Evolutionary conservation across 129 eudicot species (phyloP).

Genomic region (sunflower (Helianthus annuus)): DNA sequence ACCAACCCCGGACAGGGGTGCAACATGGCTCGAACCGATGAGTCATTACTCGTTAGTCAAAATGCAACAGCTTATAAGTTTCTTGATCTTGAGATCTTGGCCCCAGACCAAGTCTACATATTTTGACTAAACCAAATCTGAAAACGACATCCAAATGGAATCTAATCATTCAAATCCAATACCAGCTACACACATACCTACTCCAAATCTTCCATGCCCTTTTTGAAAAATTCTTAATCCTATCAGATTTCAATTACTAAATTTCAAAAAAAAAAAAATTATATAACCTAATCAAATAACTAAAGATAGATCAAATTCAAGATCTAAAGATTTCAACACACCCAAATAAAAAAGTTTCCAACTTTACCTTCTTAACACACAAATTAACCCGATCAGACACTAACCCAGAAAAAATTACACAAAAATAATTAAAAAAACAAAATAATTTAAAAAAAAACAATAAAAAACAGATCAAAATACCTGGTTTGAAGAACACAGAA

Average conservation of each 20-base stretch:
- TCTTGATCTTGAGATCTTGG: constrained; percentile 10
- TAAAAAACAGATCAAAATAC: constrained; percentile 31
- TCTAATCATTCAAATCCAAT: constrained; percentile 20
- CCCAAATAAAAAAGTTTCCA: constrained; percentile 21
- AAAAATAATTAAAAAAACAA: background rate
- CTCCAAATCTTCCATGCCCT: constrained; percentile 30
- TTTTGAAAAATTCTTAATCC: background rate
- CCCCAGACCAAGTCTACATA: constrained; percentile 30
- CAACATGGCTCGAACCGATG: constrained; percentile 31
- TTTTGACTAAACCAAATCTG: constrained; percentile 27
- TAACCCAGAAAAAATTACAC: background rate
- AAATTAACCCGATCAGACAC: background rate
- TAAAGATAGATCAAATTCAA: constrained; percentile 5
- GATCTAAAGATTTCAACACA: constrained; percentile 25
- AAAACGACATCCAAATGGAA: constrained; percentile 31
- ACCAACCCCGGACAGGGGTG: background rate
- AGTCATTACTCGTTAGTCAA: constrained; percentile 19
- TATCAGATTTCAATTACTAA: background rate
- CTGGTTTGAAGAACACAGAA: constrained; percentile 94
- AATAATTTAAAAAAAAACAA: background rate
- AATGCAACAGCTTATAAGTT: constrained; percentile 22
- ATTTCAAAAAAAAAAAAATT: background rate
- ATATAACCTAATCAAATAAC: background rate
- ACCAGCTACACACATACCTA: constrained; percentile 32
- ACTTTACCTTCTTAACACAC: constrained; percentile 15